These are phyloP conservation scores for Globisporangium cylindrosporum DNA, from an alignment of 352 stramenopile genomes.

Conservation along the genomic window DNA sequence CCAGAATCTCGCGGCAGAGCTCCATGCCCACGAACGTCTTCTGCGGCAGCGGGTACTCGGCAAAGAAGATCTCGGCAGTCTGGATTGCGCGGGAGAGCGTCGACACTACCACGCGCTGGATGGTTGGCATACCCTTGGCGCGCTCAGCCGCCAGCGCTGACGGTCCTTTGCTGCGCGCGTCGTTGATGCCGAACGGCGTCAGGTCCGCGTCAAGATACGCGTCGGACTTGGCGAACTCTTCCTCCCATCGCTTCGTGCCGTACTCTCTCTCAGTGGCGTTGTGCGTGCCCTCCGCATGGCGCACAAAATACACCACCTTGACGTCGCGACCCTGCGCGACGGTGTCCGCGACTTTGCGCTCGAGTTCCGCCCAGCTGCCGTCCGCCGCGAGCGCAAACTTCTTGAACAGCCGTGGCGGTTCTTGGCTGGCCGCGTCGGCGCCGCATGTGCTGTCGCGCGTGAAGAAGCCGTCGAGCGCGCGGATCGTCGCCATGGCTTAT, in stretches of 20 bases:
- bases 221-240: slow-evolving; percentile 52
- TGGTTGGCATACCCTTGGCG: slow-evolving; percentile 46
- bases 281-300: slow-evolving; percentile 73
- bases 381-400: slow-evolving; percentile 27
- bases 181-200: slow-evolving; percentile 52
- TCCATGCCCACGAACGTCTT: slow-evolving; percentile 52
- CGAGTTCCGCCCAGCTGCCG: slow-evolving; percentile 24
- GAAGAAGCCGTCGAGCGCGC: slow-evolving; percentile 35
- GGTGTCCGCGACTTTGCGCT: slow-evolving; percentile 19
- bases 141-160: slow-evolving; percentile 33
- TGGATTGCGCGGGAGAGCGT: slow-evolving; percentile 69
- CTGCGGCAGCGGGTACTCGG: slow-evolving; percentile 25
- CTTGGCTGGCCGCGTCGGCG: neutral
- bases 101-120: slow-evolving; percentile 68
- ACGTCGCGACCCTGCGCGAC: slow-evolving; percentile 21
- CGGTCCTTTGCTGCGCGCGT: slow-evolving; percentile 45
- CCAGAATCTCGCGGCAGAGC: slow-evolving; percentile 60
- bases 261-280: slow-evolving; percentile 58
- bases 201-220: slow-evolving; percentile 61
- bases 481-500: slow-evolving; percentile 11
- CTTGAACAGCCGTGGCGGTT: slow-evolving; percentile 26
- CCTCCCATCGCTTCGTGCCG: slow-evolving; percentile 54
- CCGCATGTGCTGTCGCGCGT: neutral
- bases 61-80: slow-evolving; percentile 67
- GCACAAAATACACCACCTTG: slow-evolving; percentile 77